These are phyloP conservation scores for Triticum monococcum DNA, from an alignment of 176 grass and related monocot species.

Conservation along the genomic window DNA sequence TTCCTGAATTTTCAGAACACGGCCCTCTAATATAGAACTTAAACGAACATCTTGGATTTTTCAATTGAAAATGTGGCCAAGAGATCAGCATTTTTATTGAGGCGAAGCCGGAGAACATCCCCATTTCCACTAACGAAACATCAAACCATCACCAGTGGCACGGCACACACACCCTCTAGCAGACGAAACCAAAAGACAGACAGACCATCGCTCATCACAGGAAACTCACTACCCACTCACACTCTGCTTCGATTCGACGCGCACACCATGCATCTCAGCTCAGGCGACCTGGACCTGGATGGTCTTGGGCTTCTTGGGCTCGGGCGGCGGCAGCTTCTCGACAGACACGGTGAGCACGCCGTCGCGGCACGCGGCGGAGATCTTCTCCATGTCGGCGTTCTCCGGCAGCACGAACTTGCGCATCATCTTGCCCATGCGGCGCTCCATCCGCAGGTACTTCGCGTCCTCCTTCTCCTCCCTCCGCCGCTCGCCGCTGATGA, in stretches of 20 bases:
- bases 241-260: no score
- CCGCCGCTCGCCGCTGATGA: constrained; percentile 71
- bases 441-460: constrained; percentile 79
- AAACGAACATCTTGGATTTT: no score
- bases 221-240: no score
- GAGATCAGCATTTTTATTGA: not conserved
- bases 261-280: not conserved
- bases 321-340: constrained; percentile 70
- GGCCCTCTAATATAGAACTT: no score
- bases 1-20: no score
- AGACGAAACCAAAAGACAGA: no score
- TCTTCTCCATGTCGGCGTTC: constrained; percentile 62
- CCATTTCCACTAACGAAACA: not conserved
- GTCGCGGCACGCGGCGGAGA: constrained; percentile 61
- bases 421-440: constrained; percentile 85
- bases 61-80: not conserved
- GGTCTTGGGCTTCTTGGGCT: constrained; percentile 84
- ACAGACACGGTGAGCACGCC: constrained; percentile 66
- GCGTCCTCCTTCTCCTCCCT: constrained; percentile 66
- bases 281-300: constrained; percentile 72
- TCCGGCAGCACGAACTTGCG: constrained; percentile 72
- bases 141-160: not conserved
- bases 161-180: not conserved
- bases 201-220: no score
- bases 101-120: not conserved